A percentile compares a stretch with the other conserved stretches of the same genome.
These are phyloP conservation scores for Kwoniella heveanensis DNA, from an alignment of 768 basidiomycete species.

Conservation along the genomic window DNA sequence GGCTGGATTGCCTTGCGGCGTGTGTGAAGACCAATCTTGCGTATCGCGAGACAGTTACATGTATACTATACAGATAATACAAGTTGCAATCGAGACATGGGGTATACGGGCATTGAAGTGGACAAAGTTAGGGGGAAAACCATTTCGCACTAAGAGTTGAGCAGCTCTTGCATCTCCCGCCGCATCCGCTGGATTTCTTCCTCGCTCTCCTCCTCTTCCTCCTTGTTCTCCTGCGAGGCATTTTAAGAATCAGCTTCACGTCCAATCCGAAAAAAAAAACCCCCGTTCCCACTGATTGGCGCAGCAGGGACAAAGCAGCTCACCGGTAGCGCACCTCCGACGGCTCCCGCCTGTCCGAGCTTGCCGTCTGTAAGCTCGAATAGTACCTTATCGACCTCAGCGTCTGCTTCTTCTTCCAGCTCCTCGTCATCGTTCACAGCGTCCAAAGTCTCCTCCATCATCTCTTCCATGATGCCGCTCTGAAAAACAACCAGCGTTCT, in stretches of 20 bases:
- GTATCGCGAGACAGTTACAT: neutral
- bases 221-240: conserved; percentile 64
- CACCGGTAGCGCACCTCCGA: conserved; percentile 74
- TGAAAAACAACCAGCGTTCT: conserved; percentile 51
- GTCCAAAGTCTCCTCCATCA: conserved; percentile 90
- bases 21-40: too few species aligned
- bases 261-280: too few species aligned
- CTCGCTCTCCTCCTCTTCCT: conserved; percentile 72
- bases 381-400: conserved; percentile 93
- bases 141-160: conserved; percentile 61
- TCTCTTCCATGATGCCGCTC: conserved; percentile 98
- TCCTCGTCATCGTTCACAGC: conserved; percentile 87
- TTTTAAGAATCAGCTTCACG: neutral
- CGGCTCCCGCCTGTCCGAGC: conserved; percentile 79
- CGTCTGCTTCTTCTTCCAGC: conserved; percentile 92
- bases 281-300: too few species aligned
- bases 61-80: conserved; percentile 1
- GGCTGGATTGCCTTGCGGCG: too few species aligned
- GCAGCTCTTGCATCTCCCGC: conserved; percentile 80
- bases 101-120: too few species aligned
- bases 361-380: conserved; percentile 95
- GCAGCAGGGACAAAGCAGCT: too few species aligned
- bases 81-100: neutral
- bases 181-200: conserved; percentile 87
- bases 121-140: too few species aligned